Percentiles rank a stretch among this genome's conserved stretches.
These are phyloP conservation scores for Termitomyces sp. DNA, from an alignment of 768 basidiomycete species.

Conservation along the genomic window DNA sequence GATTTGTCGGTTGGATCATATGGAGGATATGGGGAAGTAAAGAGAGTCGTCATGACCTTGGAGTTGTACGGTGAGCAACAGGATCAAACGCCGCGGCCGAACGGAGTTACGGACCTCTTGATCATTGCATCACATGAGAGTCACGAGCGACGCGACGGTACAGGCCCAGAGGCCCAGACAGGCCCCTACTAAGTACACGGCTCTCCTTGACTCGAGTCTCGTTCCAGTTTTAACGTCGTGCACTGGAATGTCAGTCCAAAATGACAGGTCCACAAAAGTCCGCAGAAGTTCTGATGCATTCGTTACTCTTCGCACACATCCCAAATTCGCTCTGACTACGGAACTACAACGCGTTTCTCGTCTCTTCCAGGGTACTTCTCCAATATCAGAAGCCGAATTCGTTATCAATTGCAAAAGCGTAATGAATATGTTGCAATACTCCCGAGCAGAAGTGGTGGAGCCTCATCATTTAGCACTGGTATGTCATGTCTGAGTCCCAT, in stretches of 20 bases:
- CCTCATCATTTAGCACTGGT: slow-evolving; percentile 10
- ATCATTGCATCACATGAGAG: slow-evolving; percentile 9
- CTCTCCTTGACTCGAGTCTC: too few species aligned
- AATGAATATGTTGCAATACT: slow-evolving; percentile 15
- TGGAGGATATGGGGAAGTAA: slow-evolving; percentile 59
- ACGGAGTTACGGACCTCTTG: too few species aligned
- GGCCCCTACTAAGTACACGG: too few species aligned
- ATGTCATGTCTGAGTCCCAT: background rate
- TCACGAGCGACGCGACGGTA: slow-evolving; percentile 8
- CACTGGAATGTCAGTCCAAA: background rate
- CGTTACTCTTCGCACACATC: background rate
- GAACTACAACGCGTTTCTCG: slow-evolving; percentile 16
- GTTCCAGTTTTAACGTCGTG: background rate
- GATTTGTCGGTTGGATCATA: slow-evolving; percentile 73
- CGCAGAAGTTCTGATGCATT: background rate
- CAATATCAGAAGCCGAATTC: slow-evolving; percentile 21
- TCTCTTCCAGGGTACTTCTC: slow-evolving; percentile 9
- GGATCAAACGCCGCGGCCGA: too few species aligned
- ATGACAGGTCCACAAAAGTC: background rate
- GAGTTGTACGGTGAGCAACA: too few species aligned
- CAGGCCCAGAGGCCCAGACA: too few species aligned
- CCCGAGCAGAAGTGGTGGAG: slow-evolving; percentile 5
- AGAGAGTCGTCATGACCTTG: slow-evolving; percentile 23
- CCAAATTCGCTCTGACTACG: background rate
- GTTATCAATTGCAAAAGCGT: slow-evolving; percentile 19